Percentiles rank a stretch among this genome's conserved stretches.
Evolutionary conservation across 768 basidiomycete species (phyloP).

Genomic region (Gloeostereum incarnatum): DNA sequence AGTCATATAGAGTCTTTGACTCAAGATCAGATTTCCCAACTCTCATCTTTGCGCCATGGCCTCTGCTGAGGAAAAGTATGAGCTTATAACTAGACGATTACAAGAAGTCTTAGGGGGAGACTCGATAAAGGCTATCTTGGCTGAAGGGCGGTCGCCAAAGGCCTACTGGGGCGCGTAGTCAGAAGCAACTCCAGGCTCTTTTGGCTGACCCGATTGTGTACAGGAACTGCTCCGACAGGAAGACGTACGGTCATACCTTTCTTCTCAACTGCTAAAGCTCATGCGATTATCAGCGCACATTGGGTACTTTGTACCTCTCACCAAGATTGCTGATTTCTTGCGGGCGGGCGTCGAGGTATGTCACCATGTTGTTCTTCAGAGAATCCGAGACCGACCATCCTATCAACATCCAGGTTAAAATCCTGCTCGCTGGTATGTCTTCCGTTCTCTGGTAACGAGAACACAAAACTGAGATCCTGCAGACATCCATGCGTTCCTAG

Average conservation of each 20-base stretch:
- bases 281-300: conserved; percentile 65
- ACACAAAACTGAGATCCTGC: no score
- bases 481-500: conserved; percentile 97
- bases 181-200: neutral
- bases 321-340: conserved; percentile 95
- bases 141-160: conserved; percentile 67
- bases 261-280: neutral
- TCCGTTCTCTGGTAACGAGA: no score
- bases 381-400: conserved; percentile 11
- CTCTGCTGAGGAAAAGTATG: conserved; percentile 48
- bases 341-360: conserved; percentile 81
- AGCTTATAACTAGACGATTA: conserved; percentile 77
- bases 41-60: no score
- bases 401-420: conserved; percentile 43
- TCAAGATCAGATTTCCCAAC: no score
- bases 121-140: conserved; percentile 68
- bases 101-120: conserved; percentile 88
- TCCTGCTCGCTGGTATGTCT: conserved; percentile 65
- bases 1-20: no score
- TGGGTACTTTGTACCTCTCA: conserved; percentile 92
- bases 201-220: neutral
- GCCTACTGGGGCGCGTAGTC: conserved; percentile 82
- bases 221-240: conserved; percentile 91
- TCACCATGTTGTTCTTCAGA: conserved; percentile 10
- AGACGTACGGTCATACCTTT: conserved; percentile 54